These are phyloP conservation scores for Theileria luwenshuni DNA, from an alignment of 169 alveolate genomes.

Conservation along the genomic window DNA sequence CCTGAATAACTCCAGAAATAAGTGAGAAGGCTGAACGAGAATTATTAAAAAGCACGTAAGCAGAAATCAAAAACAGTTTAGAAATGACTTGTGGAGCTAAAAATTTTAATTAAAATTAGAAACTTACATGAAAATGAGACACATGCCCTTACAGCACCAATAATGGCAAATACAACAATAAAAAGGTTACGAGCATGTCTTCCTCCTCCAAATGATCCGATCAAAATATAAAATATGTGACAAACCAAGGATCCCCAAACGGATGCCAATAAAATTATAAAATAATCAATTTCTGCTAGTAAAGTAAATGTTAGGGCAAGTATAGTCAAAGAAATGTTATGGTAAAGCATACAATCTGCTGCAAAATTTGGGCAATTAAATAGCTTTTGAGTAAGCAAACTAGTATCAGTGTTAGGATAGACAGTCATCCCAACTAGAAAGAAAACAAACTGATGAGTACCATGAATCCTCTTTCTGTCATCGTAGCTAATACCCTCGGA, in stretches of 20 bases:
- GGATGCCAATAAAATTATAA: not conserved
- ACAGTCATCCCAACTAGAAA: constrained; percentile 16
- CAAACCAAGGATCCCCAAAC: constrained; percentile 8
- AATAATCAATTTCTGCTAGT: not conserved
- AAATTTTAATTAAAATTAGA: constrained; percentile 1
- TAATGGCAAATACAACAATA: constrained; percentile 7
- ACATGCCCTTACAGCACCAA: constrained; percentile 11
- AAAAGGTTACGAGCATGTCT: constrained; percentile 17
- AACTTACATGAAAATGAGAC: constrained; percentile 16
- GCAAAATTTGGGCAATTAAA: constrained; percentile 26
- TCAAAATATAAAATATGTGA: constrained; percentile 18
- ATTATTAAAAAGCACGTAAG: constrained; percentile 16
- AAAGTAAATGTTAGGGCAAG: constrained; percentile 2
- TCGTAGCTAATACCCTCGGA: constrained; percentile 1
- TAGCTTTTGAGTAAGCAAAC: constrained; percentile 18
- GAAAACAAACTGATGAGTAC: constrained; percentile 15
- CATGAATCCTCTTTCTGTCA: not conserved
- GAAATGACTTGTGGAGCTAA: constrained; percentile 18
- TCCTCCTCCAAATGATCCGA: constrained; percentile 13
- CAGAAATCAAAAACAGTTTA: constrained; percentile 13
- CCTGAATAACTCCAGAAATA: constrained; percentile 19
- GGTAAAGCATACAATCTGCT: constrained; percentile 19
- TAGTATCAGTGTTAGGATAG: constrained; percentile 9
- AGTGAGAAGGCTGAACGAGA: constrained; percentile 12
- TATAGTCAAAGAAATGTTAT: constrained; percentile 8